These are phyloP conservation scores for Candida gigantensis DNA, from an alignment of 1,139 yeast genomes.

Conservation along the genomic window DNA sequence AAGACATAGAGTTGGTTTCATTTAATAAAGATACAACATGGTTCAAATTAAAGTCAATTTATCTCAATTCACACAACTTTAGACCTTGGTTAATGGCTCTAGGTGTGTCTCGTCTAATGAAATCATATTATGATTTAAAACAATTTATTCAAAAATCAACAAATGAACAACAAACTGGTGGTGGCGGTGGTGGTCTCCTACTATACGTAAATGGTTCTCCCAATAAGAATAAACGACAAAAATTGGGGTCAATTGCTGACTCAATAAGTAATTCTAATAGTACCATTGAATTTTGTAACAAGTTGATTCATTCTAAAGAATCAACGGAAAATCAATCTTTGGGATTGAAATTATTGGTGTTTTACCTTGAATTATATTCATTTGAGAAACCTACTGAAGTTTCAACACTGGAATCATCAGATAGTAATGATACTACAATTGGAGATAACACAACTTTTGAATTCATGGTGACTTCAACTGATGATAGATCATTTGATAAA, in stretches of 20 bases:
- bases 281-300: constrained; percentile 22
- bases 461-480: constrained; percentile 9
- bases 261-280: constrained; percentile 18
- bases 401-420: background rate
- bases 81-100: constrained; percentile 35
- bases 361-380: constrained; percentile 20
- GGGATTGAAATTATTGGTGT: constrained; percentile 33
- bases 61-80: constrained; percentile 20
- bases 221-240: constrained; percentile 20
- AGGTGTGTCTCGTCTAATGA: constrained; percentile 31
- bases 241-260: constrained; percentile 21
- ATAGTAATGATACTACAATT: constrained; percentile 4
- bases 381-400: background rate
- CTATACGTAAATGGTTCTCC: constrained; percentile 4
- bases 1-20: constrained; percentile 22
- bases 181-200: constrained; percentile 3
- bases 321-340: constrained; percentile 21
- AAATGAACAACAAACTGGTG: constrained; percentile 8
- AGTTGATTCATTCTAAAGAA: constrained; percentile 18
- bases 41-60: constrained; percentile 30
- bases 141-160: constrained; percentile 6
- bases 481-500: constrained; percentile 10
- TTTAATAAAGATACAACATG: constrained; percentile 20
- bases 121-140: constrained; percentile 27
- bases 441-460: constrained; percentile 15